Base-by-base conservation (phyloP, 2,329 filamentous ascomycete genomes). In the Plenodomus tracheiphilus region DNA sequence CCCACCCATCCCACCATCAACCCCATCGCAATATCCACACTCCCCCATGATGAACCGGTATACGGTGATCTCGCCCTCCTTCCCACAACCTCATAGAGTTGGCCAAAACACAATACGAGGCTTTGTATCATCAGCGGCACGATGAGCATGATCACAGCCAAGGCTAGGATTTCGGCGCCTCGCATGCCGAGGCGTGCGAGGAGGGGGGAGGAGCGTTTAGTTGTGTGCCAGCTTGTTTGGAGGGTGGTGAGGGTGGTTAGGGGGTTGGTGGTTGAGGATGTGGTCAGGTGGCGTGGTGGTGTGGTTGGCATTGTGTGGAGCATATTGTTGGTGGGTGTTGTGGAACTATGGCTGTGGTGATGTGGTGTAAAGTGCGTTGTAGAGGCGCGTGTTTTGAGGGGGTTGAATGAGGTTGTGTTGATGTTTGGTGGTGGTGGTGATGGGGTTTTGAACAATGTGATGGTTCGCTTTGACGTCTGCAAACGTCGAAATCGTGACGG, bases 51-150 rank as follows among this genome's bases (percentile, higher is more conserved):
- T 0, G 39, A 11, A 1, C 20, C 30, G 17, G 22, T 35, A 9
- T 58, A 59, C 2, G 53, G 51, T 15, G 60, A 62, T 17, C 42
- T 54, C 6, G 60, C 56, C 25, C 50, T 37, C 5, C 62, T 53
- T 2, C 54, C 53, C 2, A 61, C 21, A 7, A 55, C 17, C 9
- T 59, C 56, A 39, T 59, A 55, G n/a, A 58, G 15, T 0, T 48
- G 41, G 41, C 54, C 51, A 8, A 65, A 22, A 11, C 22, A 43
- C 35, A 39, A 46, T 4, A 60, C 53, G n/a, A 49, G n/a, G 41
- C 32, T 21, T 10, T 65, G 59, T 38, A 62, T 54, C 28, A 32
- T 5, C 4, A 39, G 20, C 3, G 60, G 57, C 15, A 62, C 16
- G 35, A 58, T 5, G 38, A 49, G 47, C 48, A 65, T 59, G 2